phyloP scores from a whole-genome alignment of 2,329 filamentous ascomycete species.

The Aspergillus caelatus region DNA sequence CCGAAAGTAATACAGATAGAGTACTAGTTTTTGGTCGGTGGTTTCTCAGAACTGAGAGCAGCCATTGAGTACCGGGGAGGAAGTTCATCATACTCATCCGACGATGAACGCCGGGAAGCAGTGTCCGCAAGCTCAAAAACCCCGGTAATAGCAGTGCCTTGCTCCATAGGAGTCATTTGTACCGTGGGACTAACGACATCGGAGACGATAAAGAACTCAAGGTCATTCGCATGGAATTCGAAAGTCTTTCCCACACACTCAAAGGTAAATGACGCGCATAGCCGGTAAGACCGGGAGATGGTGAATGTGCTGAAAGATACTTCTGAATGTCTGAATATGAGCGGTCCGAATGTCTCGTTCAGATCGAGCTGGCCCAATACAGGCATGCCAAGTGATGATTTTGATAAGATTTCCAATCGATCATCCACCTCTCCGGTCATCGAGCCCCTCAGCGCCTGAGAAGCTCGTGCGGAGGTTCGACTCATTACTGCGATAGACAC shows the following conservation, averaged over 20 bases:
- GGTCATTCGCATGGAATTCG: conserved; percentile 1
- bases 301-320: conserved; percentile 19
- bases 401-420: conserved; percentile 11
- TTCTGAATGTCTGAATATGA: conserved; percentile 11
- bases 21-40: background rate
- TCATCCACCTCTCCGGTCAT: conserved; percentile 16
- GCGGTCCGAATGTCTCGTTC: conserved; percentile 9
- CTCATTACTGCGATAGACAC: conserved; percentile 9
- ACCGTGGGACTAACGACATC: background rate
- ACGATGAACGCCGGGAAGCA: background rate
- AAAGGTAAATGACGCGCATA: conserved; percentile 10
- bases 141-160: background rate
- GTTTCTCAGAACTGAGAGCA: background rate
- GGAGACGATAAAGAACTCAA: conserved; percentile 5
- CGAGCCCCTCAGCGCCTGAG: conserved; percentile 15
- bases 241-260: conserved; percentile 13
- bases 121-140: background rate
- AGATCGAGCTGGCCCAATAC: conserved; percentile 10
- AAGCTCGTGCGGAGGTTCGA: conserved; percentile 15
- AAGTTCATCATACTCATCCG: background rate
- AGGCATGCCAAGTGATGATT: conserved; percentile 8
- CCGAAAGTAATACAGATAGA: background rate
- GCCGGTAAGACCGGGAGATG: conserved; percentile 9
- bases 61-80: background rate
- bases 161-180: background rate